Evolutionary conservation across 768 basidiomycete species (phyloP), one percentile per base, ranked within the genome.

Genomic region (Cyclocybe cylindracea): DNA sequence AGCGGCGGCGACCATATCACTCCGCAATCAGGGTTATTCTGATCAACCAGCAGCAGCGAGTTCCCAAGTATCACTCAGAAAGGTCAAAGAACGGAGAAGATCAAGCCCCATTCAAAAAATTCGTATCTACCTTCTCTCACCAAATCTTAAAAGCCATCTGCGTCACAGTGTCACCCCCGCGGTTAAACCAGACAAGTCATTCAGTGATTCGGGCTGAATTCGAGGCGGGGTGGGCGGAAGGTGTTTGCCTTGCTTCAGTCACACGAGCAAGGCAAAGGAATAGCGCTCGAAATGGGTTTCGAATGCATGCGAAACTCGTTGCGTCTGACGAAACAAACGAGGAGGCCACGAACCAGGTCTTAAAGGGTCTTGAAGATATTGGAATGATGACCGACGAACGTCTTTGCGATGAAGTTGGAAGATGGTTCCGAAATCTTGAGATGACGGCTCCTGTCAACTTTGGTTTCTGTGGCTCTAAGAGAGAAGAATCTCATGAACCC

Each of bases 1-100:
- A n/a, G 83, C 86, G 3, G 80, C 79, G 1, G 78, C 89, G 5
- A 81, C 84, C 3, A 77, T 89, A 56, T 86, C 86, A 4, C 56
- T 90, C 43, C 73, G 79, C n/a, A 65, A 66, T 16, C 54, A 62
- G 5, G 61, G 5, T 24, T 24, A 24, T 24, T 24, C 24, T 24
- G 24, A 24, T 24, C 24, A 5, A 24, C 24, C 24, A 24, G 24
- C 24, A 24, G 24, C 24, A 24, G 24, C 24, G 24, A 24, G 24
- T 24, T 24, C 24, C 24, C 24, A 5, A 24, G 24, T 24, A 24
- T n/a, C 24, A 24, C 2, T 14, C 32, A 45, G 44, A n/a, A 45
- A n/a, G 10, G 29, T 29, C 24, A 33, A 2, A 39, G 43, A 41
- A 48, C 35, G 31, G 19, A 38, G 5, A 7, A 42, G 18, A 54